These are phyloP conservation scores for Xylaria multiplex DNA, from an alignment of 2,329 filamentous ascomycete species.

Conservation along the genomic window DNA sequence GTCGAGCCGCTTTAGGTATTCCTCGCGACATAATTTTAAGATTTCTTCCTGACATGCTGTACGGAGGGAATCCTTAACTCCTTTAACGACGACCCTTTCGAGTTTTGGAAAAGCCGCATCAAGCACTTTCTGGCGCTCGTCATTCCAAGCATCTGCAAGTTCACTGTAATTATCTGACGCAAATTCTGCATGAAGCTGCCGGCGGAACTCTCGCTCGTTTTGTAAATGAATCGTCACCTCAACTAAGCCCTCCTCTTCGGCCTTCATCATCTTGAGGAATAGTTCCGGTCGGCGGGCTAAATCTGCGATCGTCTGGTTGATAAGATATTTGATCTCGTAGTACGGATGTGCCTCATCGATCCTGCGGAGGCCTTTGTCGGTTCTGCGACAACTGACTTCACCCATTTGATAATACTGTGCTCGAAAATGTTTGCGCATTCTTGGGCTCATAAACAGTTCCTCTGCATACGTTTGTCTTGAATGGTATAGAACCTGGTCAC, in stretches of 20 bases:
- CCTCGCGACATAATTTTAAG: constrained; percentile 86
- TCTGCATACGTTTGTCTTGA: constrained; percentile 91
- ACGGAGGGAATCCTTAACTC: constrained; percentile 92
- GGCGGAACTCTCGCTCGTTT: constrained; percentile 78
- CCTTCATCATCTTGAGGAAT: constrained; percentile 96
- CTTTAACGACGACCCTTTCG: constrained; percentile 84
- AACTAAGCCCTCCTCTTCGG: constrained; percentile 91
- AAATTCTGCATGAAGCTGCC: constrained; percentile 82
- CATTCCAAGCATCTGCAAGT: constrained; percentile 93
- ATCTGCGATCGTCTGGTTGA: constrained; percentile 85
- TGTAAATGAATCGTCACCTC: constrained; percentile 84
- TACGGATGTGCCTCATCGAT: constrained; percentile 96
- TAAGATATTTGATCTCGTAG: constrained; percentile 97
- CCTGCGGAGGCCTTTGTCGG: constrained; percentile 90
- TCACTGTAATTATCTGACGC: constrained; percentile 96
- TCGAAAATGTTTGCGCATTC: constrained; percentile 88
- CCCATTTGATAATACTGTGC: constrained; percentile 85
- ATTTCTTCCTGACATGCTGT: constrained; percentile 95
- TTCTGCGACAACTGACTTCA: constrained; percentile 86
- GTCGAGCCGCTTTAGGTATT: constrained; percentile 88
- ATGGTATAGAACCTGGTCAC: constrained; percentile 77
- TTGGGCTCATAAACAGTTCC: constrained; percentile 86
- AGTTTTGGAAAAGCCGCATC: constrained; percentile 84
- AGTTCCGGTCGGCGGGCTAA: constrained; percentile 86
- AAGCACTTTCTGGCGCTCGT: constrained; percentile 84